phyloP scores from a whole-genome alignment of 768 basidiomycete species.

The Boletus subcaerulescens region DNA sequence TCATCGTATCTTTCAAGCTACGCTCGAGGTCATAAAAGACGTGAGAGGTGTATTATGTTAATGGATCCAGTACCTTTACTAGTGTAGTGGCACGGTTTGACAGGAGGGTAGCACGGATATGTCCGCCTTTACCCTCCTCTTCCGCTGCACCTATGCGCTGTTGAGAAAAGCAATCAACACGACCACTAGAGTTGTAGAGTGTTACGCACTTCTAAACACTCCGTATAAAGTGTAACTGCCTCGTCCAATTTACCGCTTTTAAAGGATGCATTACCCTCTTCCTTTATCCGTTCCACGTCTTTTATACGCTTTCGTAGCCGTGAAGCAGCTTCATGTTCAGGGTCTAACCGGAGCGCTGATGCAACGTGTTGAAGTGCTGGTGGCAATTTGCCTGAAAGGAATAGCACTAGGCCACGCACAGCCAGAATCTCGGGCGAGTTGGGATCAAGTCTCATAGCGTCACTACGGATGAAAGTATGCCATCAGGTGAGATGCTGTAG shows the following conservation, averaged over 20 bases:
- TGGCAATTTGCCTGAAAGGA: conserved; percentile 66
- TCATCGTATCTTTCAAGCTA: conserved; percentile 65
- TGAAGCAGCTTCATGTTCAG: conserved; percentile 68
- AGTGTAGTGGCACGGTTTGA: conserved; percentile 84
- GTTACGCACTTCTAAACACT: conserved; percentile 60
- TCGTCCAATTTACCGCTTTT: conserved; percentile 57
- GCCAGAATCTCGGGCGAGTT: conserved; percentile 79
- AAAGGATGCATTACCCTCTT: conserved; percentile 80
- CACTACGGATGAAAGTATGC: conserved; percentile 39
- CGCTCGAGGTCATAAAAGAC: conserved; percentile 5
- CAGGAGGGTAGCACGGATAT: conserved; percentile 74
- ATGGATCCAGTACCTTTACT: conserved; percentile 51
- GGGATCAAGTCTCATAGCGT: conserved; percentile 66
- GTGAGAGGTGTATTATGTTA: not conserved
- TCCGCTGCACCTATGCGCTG: conserved; percentile 66
- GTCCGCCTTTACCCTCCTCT: conserved; percentile 76
- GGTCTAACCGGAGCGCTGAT: conserved; percentile 74
- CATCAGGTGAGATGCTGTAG: conserved; percentile 1
- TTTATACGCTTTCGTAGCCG: conserved; percentile 75
- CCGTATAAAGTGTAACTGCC: conserved; percentile 66
- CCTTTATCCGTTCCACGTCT: conserved; percentile 79
- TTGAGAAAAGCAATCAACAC: conserved; percentile 1
- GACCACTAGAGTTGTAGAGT: not conserved
- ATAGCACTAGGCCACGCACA: conserved; percentile 75
- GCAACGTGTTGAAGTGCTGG: conserved; percentile 69